Conservation (phyloP, 345 rosid genomes). For the Raphanus raphanistrum region DNA sequence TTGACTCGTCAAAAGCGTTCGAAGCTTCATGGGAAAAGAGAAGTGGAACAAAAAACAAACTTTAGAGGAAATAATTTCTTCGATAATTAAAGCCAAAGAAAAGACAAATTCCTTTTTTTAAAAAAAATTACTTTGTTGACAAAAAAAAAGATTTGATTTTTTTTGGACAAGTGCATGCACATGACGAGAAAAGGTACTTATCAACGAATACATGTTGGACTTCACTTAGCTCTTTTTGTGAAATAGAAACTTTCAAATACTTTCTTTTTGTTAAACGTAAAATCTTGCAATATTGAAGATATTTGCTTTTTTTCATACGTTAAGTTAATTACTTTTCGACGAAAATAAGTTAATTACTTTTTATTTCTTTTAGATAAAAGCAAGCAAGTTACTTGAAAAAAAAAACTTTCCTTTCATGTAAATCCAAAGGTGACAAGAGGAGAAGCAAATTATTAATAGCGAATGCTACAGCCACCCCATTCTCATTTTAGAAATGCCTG, state of each 20-base stretch:
- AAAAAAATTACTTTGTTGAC: not conserved
- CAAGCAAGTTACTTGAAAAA: conserved; percentile 12
- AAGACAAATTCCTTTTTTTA: conserved; percentile 27
- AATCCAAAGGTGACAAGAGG: conserved; percentile 30
- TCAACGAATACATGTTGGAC: conserved; percentile 38
- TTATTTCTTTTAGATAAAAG: conserved; percentile 30
- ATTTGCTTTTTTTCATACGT: conserved; percentile 28
- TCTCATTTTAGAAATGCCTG: not conserved
- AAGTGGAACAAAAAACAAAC: not conserved
- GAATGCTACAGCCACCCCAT: conserved; percentile 36
- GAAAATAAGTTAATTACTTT: too few species aligned
- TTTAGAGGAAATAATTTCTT: conserved; percentile 6
- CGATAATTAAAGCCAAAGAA: conserved; percentile 35
- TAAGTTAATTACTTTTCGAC: conserved; percentile 28
- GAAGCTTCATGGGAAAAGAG: conserved; percentile 37
- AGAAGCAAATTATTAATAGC: conserved; percentile 21
- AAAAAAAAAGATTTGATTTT: too few species aligned
- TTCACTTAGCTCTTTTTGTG: conserved; percentile 22
- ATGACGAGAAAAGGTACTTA: conserved; percentile 22
- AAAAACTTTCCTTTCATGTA: conserved; percentile 28
- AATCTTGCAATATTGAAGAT: conserved; percentile 17
- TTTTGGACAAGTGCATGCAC: conserved; percentile 36
- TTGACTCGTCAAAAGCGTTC: conserved; percentile 23
- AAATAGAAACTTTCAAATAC: not conserved
- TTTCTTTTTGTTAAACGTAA: not conserved